Base-by-base conservation (phyloP, 202 grass and related monocot species). In the Hordeum pubiflorum region DNA sequence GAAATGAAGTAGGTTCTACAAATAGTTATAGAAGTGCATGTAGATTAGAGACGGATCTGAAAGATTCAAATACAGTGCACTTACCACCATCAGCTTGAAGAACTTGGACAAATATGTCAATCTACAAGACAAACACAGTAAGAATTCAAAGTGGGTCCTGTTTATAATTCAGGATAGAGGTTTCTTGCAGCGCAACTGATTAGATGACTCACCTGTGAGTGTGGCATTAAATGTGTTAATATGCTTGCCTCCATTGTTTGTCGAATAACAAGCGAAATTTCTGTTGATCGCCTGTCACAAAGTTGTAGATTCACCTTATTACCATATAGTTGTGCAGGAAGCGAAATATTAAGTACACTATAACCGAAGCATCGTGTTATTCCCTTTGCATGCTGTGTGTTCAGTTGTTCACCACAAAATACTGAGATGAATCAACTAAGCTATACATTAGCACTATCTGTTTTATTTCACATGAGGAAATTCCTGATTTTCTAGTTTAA, bases 41-140 rank as follows among this genome's bases (percentile, higher is more conserved):
- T 46, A 58, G 71, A 41, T 36, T 32, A 57, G 7, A 60, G 64
- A 33, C 33, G 5, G 18, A 37, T 72, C 39, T 22, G 15, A 85
- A 84, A 75, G 7, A 48, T 63, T 22, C 15, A 85, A 84, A 75
- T 7, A 48, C 41, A 44, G 37, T 43, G 54, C 1, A 18, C 81
- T 75, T 80, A 95, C 95, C 95, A 82, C 90, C 92, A 93, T 98
- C 92, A 89, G 95, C 95, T 95, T 98, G 95, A 88, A 98, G 95
- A 87, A 98, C 92, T 93, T 98, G 92, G 43, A 98, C 92, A 93
- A 91, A 98, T 86, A 98, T 94, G 74, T 98, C 92, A 86, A 97
- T 97, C 92, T 97, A 82, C 71, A 93, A 78, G 76, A 61, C 17
- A 75, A 69, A 15, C 26, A 80, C 39, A 56, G 39, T 29, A 70